A percentile compares a stretch with the other conserved stretches of the same genome.
Conservation (phyloP, 169 alveolate genomes). For the Cryptosporidium sp. region DNA sequence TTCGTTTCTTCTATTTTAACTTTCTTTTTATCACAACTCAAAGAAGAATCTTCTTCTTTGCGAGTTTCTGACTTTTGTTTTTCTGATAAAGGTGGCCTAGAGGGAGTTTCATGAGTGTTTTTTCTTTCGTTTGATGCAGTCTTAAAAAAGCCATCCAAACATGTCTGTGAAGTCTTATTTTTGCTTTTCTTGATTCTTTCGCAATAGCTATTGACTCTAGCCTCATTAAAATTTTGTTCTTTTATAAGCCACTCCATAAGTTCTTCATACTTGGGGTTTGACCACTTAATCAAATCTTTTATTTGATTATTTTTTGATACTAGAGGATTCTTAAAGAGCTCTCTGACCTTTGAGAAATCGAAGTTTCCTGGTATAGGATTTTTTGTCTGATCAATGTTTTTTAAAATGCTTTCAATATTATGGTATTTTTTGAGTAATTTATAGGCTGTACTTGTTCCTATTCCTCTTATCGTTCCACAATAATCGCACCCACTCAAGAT, state of each 20-base stretch:
- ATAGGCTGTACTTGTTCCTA: conserved; percentile 97
- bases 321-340: conserved; percentile 83
- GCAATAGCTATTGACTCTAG: conserved; percentile 80
- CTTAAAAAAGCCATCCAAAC: conserved; percentile 49
- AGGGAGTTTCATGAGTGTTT: not conserved
- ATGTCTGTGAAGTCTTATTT: conserved; percentile 61
- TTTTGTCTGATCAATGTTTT: conserved; percentile 81
- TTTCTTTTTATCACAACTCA: not conserved
- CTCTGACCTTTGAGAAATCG: conserved; percentile 83
- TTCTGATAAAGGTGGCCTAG: not conserved
- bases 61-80: not conserved
- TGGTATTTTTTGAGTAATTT: conserved; percentile 89
- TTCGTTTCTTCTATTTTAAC: not conserved
- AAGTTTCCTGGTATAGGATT: conserved; percentile 78
- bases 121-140: conserved; percentile 4
- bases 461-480: conserved; percentile 93
- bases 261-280: conserved; percentile 83
- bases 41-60: not conserved
- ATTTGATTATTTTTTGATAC: conserved; percentile 77
- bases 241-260: conserved; percentile 84
- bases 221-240: conserved; percentile 84
- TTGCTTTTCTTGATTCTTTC: conserved; percentile 53
- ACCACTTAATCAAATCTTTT: conserved; percentile 79
- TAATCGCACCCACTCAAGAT: conserved; percentile 98
- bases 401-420: conserved; percentile 89